These are phyloP conservation scores for Tolypocladium capitatum DNA, from an alignment of 2,329 filamentous ascomycete genomes.

Conservation along the genomic window DNA sequence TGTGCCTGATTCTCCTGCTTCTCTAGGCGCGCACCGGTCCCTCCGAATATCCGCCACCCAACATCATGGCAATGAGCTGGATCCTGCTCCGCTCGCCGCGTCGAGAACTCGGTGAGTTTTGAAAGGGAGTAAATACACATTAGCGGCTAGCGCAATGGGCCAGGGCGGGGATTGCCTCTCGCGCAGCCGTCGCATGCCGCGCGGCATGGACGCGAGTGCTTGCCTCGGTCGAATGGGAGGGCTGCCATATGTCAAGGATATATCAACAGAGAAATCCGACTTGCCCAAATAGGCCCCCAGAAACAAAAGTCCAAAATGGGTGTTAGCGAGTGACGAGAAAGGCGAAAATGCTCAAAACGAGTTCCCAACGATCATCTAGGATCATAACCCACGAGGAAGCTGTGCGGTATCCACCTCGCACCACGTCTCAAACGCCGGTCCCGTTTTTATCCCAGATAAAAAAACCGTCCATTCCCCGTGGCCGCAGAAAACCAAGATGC, in stretches of 20 bases:
- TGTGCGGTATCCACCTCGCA: slow-evolving; percentile 8
- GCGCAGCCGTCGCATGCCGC: too few species aligned
- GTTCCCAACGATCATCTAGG: slow-evolving; percentile 11
- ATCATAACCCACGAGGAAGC: slow-evolving; percentile 9
- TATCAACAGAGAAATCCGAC: slow-evolving; percentile 1
- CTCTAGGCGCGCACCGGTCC: neutral
- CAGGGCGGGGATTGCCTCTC: neutral
- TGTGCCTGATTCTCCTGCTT: neutral
- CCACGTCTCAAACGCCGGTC: slow-evolving; percentile 16
- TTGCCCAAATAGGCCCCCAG: neutral
- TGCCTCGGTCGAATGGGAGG: neutral
- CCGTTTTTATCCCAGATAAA: slow-evolving; percentile 2
- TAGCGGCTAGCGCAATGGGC: neutral
- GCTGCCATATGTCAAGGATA: neutral
- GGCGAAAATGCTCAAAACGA: slow-evolving; percentile 8
- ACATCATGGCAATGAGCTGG: neutral
- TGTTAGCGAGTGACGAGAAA: slow-evolving; percentile 22
- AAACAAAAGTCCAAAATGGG: neutral
- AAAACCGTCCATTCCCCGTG: neutral
- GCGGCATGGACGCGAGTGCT: neutral
- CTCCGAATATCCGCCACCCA: neutral
- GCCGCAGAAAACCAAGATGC: neutral
- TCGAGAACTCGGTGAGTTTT: neutral
- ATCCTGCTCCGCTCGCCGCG: neutral
- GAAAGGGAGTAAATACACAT: neutral